Evolutionary conservation across 305 asterid genomes (phyloP), one percentile per base, ranked within the genome.

Genomic region (Solanum aculeatissimum): DNA sequence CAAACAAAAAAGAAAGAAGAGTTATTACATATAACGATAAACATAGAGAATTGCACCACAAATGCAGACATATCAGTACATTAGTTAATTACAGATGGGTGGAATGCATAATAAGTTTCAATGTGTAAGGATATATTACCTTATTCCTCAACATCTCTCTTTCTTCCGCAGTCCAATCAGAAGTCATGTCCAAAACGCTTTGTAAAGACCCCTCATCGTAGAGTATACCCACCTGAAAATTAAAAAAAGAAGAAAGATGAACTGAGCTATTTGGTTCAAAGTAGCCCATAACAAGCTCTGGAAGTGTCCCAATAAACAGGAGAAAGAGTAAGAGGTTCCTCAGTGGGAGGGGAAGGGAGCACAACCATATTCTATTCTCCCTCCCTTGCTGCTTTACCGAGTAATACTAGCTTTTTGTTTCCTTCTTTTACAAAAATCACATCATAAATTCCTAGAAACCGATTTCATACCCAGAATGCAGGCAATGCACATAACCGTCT

Each of bases 401-500:
- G 3, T 77, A 51, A 53, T 29, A 51, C 66, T 77, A 4, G 32
- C 65, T 49, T 77, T 9, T 27, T 10, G 14, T 49, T 49, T 9
- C 12, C n/a, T 45, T 45, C 35, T 23, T 25, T n/a, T n/a, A 70
- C 29, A 77, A 18, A 49, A 77, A 29, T 9, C 42, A 27, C 65
- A 29, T 29, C 65, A 29, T 60, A 27, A 27, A 63, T 38, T 74
- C 35, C 19, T 47, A 42, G 55, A 84, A 83, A 38, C 16, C 2
- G 6, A 0, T 77, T 66, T 29, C 54, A 81, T 88, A 95, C 99
- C 99, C 99, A 96, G 82, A 96, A 93, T 75, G 99, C 99, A 89
- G 99, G 99, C 80, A 96, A 87, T 5, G 99, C 99, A 38, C 99
- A 95, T 51, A 95, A 91, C 88, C 95, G 89, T 88, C 98, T 93